These are phyloP conservation scores for Oidiodendron maius DNA, from an alignment of 495 filamentous ascomycete species.

Conservation along the genomic window DNA sequence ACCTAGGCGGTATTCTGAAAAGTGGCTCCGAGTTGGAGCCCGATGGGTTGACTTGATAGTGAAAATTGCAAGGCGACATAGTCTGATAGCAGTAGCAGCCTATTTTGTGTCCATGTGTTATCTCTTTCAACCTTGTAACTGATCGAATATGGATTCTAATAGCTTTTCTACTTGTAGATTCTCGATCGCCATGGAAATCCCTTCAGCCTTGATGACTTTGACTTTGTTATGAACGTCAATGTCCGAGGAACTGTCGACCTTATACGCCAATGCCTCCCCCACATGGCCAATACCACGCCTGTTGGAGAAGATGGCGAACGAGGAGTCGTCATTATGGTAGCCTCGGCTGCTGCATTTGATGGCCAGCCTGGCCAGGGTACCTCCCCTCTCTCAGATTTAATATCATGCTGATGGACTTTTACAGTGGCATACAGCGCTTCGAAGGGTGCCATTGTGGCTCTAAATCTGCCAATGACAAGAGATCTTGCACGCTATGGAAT, in stretches of 20 bases:
- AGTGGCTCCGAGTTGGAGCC: too few species aligned
- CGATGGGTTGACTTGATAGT: too few species aligned
- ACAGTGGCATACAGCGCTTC: constrained; percentile 57
- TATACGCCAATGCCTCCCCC: constrained; percentile 55
- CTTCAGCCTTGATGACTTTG: constrained; percentile 47
- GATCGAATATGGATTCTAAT: neutral
- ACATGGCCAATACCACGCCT: constrained; percentile 44
- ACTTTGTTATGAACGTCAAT: constrained; percentile 65
- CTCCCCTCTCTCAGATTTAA: neutral
- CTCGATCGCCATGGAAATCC: constrained; percentile 50
- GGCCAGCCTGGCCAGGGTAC: constrained; percentile 62
- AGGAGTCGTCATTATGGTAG: constrained; percentile 62
- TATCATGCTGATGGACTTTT: too few species aligned
- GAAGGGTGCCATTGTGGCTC: constrained; percentile 60
- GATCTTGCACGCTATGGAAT: constrained; percentile 66
- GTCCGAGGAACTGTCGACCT: constrained; percentile 66
- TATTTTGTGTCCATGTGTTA: neutral
- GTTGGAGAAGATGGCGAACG: constrained; percentile 53
- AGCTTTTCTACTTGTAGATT: constrained; percentile 32
- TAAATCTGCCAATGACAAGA: constrained; percentile 63
- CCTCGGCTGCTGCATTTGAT: constrained; percentile 63
- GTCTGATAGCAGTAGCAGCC: too few species aligned
- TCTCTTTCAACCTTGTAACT: neutral
- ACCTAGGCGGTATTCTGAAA: too few species aligned
- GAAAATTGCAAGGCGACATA: too few species aligned